These are phyloP conservation scores for Paracoccidioides brasiliensis DNA, from an alignment of 2,329 filamentous ascomycete genomes.

Conservation along the genomic window DNA sequence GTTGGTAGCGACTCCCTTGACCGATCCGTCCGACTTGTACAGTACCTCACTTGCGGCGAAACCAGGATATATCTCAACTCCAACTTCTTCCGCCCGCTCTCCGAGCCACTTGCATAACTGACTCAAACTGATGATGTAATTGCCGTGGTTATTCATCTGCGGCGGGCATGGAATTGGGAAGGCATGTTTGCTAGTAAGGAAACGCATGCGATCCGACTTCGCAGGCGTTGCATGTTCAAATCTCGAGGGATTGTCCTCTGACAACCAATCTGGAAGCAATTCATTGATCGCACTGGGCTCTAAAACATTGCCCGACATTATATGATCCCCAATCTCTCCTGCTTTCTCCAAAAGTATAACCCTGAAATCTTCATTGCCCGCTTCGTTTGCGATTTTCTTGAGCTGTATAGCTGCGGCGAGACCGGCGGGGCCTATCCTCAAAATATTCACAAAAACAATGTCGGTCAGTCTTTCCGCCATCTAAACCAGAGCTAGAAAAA, in stretches of 20 bases:
- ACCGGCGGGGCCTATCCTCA: slow-evolving; percentile 60
- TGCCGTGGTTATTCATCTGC: slow-evolving; percentile 96
- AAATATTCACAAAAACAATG: not conserved
- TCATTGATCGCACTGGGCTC: slow-evolving; percentile 80
- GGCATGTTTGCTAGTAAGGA: slow-evolving; percentile 67
- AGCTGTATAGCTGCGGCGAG: slow-evolving; percentile 84
- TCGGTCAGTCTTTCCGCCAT: not conserved
- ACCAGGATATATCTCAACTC: slow-evolving; percentile 90
- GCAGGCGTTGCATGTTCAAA: slow-evolving; percentile 83
- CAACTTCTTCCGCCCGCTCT: slow-evolving; percentile 88
- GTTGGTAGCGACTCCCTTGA: slow-evolving; percentile 90
- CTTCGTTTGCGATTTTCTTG: slow-evolving; percentile 89
- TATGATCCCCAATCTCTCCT: slow-evolving; percentile 86
- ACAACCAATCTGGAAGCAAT: slow-evolving; percentile 85
- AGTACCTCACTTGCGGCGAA: slow-evolving; percentile 91
- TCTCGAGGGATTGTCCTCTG: slow-evolving; percentile 71
- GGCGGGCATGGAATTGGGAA: slow-evolving; percentile 79
- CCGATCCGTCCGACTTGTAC: slow-evolving; percentile 73
- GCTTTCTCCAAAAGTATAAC: slow-evolving; percentile 91
- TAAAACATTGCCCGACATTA: slow-evolving; percentile 89
- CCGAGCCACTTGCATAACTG: slow-evolving; percentile 93
- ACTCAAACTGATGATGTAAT: slow-evolving; percentile 93
- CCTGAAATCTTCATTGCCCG: slow-evolving; percentile 89
- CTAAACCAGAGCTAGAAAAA: no score
- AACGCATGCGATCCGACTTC: slow-evolving; percentile 76